These are phyloP conservation scores for Ceratocystis harringtonii DNA, from an alignment of 2,329 filamentous ascomycete species.

Conservation along the genomic window DNA sequence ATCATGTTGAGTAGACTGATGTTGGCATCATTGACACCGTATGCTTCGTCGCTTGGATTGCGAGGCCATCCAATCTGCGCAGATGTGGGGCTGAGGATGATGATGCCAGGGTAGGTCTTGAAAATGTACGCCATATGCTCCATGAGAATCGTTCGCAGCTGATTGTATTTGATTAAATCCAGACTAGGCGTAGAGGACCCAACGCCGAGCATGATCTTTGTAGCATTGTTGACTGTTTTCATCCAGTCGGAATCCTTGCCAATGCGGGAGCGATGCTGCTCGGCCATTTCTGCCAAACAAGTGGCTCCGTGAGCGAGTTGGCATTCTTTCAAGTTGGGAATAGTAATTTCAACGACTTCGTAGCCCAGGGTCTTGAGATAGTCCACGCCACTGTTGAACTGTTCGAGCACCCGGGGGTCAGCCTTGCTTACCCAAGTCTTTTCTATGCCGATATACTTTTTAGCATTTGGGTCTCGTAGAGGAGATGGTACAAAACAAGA, in stretches of 20 bases:
- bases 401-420: constrained; percentile 44
- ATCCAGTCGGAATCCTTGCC: constrained; percentile 36
- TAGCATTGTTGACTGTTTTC: constrained; percentile 45
- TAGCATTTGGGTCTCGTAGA: constrained; percentile 28
- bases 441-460: constrained; percentile 57
- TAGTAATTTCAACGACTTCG: constrained; percentile 40
- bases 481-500: constrained; percentile 46
- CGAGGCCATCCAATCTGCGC: constrained; percentile 63
- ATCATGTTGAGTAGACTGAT: constrained; percentile 63
- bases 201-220: constrained; percentile 53
- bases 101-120: constrained; percentile 52
- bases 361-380: constrained; percentile 39
- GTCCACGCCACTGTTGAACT: constrained; percentile 47
- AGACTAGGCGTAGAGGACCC: constrained; percentile 47
- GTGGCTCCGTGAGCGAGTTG: constrained; percentile 64
- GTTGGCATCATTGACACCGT: constrained; percentile 64
- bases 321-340: constrained; percentile 54
- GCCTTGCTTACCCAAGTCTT: constrained; percentile 36
- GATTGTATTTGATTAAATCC: constrained; percentile 59
- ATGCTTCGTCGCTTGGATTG: constrained; percentile 39
- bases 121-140: constrained; percentile 59
- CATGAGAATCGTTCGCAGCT: constrained; percentile 64
- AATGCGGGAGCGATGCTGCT: constrained; percentile 30
- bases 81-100: constrained; percentile 66
- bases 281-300: constrained; percentile 57